Base-by-base conservation (phyloP, 2,329 filamentous ascomycete species). In the Sarocladium brachiariae region DNA sequence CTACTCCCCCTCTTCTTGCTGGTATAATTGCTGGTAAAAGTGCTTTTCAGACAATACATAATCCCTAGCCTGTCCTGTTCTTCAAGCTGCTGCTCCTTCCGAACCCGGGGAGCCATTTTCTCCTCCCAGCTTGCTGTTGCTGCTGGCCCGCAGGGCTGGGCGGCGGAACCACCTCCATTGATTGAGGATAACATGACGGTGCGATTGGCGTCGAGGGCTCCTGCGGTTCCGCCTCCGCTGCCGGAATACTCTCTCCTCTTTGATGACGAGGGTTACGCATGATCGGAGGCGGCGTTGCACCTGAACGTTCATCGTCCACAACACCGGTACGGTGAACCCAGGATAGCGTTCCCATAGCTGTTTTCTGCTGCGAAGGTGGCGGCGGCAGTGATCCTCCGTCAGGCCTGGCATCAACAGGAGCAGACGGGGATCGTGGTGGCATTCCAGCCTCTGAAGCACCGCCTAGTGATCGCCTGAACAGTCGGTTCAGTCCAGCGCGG, bases 251-350 rank as follows among this genome's bases (percentile, higher is more conserved):
- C 11, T 37, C 8, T 13, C 10, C 37, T 18, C 65, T 59, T 21
- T 52, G 54, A 4, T 66, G 63, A 4, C 66, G 65, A 19, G 61
- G 65, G 48, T 72, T 75, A 14, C 77, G 69, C 66, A 74, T 63
- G 48, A 81, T 81, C 2, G 78, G 78, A 4, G 78, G 78, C 2
- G 78, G 78, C 7, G 78, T 81, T 0, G 76, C 74, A 25, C 77
- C 72, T 1, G 66, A 61, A 3, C 69, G 61, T 3, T 75, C 73
- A 3, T 75, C 72, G 1, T 72, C 71, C 0, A 56, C 52, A 0
- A 62, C 52, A 2, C 65, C 62, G 13, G 56, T 62, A 14, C 70
- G 63, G 49, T 62, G 65, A 6, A 63, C 63, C 67, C 65, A 73
- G 8, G 65, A 72, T 8, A 65, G 72, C 31, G 69, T 58, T 6